A percentile compares a stretch with the other conserved stretches of the same genome.
Conservation (phyloP, 2,329 filamentous ascomycete genomes). For the Periglandula ipomoeae region DNA sequence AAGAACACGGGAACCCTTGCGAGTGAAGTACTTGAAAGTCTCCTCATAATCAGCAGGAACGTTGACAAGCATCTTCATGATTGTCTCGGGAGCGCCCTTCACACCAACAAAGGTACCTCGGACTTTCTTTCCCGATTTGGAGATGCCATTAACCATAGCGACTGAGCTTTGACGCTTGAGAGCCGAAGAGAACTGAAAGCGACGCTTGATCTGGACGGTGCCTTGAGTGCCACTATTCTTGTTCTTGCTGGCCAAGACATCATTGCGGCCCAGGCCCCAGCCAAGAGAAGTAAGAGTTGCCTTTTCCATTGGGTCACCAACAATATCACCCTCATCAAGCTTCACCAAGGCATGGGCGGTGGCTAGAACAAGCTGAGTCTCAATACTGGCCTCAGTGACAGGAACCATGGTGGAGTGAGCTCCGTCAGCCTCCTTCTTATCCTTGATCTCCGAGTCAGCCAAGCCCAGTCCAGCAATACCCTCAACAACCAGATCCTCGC, state of each 20-base stretch:
- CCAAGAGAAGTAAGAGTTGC: conserved; percentile 83
- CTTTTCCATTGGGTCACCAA: conserved; percentile 98
- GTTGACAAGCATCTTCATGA: conserved; percentile 80
- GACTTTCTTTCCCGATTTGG: conserved; percentile 62
- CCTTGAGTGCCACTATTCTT: conserved; percentile 39
- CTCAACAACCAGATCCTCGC: conserved; percentile 93
- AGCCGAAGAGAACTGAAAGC: conserved; percentile 96
- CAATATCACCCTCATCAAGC: conserved; percentile 91
- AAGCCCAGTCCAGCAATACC: conserved; percentile 86
- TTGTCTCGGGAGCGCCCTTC: conserved; percentile 95
- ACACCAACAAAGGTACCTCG: conserved; percentile 88
- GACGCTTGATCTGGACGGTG: conserved; percentile 85
- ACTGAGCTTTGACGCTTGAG: conserved; percentile 95
- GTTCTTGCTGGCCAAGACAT: conserved; percentile 60
- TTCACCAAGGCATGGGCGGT: conserved; percentile 94
- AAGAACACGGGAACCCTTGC: conserved; percentile 88
- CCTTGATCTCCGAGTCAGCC: conserved; percentile 54
- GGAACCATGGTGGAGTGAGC: conserved; percentile 72
- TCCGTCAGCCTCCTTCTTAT: conserved; percentile 63
- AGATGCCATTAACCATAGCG: conserved; percentile 69
- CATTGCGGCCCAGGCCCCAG: conserved; percentile 87
- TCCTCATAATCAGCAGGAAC: conserved; percentile 88
- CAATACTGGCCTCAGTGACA: conserved; percentile 60
- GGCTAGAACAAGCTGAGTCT: conserved; percentile 87
- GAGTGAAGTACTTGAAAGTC: conserved; percentile 96